These are phyloP conservation scores for Silene noctiflora DNA, from an alignment of 179 eudicot species.

Conservation along the genomic window DNA sequence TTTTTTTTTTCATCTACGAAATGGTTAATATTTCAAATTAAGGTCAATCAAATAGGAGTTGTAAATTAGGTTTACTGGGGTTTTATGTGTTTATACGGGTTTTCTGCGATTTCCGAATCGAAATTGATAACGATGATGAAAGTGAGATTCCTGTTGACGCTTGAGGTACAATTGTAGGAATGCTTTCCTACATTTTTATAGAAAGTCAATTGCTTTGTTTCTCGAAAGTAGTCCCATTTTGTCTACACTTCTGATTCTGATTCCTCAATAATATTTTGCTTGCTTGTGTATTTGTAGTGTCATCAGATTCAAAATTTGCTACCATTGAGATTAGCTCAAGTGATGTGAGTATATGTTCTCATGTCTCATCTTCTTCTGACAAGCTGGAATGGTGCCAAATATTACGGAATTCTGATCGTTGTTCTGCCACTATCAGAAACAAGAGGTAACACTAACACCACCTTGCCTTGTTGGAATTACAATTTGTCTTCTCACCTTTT, in stretches of 20 bases:
- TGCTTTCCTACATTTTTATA: background rate
- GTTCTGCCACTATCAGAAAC: slow-evolving; percentile 57
- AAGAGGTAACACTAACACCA: slow-evolving; percentile 39
- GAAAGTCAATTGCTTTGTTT: background rate
- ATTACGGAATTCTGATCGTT: slow-evolving; percentile 51
- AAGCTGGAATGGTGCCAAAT: slow-evolving; percentile 72
- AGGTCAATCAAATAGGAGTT: background rate
- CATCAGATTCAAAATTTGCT: slow-evolving; percentile 43
- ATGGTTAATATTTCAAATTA: background rate
- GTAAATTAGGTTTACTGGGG: slow-evolving; percentile 1
- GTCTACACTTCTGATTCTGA: background rate
- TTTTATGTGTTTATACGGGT: background rate
- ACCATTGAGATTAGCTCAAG: slow-evolving; percentile 51
- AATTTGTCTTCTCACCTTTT: no score
- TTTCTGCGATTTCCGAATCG: background rate
- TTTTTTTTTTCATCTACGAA: background rate
- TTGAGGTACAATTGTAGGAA: background rate
- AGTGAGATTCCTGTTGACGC: background rate
- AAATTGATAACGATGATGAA: background rate
- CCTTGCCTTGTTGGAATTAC: background rate
- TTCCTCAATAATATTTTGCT: slow-evolving; percentile 4
- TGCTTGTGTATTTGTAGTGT: slow-evolving; percentile 36
- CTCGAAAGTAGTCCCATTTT: background rate
- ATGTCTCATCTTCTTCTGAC: slow-evolving; percentile 37
- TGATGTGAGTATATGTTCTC: slow-evolving; percentile 46